Base-by-base conservation (phyloP, 1,284 basidiomycete genomes). In the Irpex sp. region DNA sequence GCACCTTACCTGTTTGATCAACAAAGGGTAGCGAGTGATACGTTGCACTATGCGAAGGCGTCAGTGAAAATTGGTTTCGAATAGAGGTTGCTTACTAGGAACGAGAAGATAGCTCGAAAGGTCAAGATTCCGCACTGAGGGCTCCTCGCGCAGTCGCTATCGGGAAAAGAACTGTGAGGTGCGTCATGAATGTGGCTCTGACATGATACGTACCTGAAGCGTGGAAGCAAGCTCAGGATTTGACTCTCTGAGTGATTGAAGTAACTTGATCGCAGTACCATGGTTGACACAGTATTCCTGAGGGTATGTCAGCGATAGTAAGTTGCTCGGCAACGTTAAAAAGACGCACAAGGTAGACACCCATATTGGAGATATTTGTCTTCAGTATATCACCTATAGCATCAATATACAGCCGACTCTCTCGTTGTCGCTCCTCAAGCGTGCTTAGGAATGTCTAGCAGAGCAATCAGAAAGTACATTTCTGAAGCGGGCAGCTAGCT, bases 271-370 rank as follows among this genome's bases (percentile, higher is more conserved):
- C 0, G 93, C 94, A 17, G 84, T 88, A 15, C 80, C 81, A 76
- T 98, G 96, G 70, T 98, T 97, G 64, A 94, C 86, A 69, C 96
- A 98, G 73, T 98, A 98, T 56, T 90, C 89, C 88, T 96, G 70
- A n/a, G 67, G 17, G 34, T 47, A 34, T 40, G 51, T 54, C 6
- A 49, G 44, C n/a, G 51, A 8, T 19, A 55, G 9, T 8, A 26
- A 58, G 3, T 37, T 4, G 19, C 21, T 11, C 51, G 34, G 13
- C 8, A 40, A 9, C 5, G 34, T 11, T 6, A 38, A 36, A 13
- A 17, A 8, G 19, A 74, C 82, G 38, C 66, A 91, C 92, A 82
- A 88, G 85, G 71, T 97, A 97, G 13, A 92, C 85, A 2, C 76
- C 80, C 85, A 97, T 91, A 64, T 87, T 86, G 0, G 83, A 79